Evolutionary conservation across 169 alveolate genomes (phyloP).

Genomic region (Besnoitia besnoiti): DNA sequence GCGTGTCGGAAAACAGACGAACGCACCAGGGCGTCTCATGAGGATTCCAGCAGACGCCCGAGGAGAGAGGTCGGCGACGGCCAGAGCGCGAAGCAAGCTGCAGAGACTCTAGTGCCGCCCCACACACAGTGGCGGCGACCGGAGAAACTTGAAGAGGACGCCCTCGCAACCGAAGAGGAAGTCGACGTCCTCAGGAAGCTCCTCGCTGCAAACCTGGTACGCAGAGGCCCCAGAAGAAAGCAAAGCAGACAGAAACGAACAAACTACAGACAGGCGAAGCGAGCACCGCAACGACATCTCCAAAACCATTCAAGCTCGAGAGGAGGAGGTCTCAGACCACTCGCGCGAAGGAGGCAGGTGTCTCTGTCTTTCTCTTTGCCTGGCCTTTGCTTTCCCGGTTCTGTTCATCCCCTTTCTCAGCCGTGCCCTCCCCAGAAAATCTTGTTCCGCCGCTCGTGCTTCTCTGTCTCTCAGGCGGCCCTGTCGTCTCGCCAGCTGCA

Average conservation of each 20-base stretch:
- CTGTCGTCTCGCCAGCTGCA: not conserved
- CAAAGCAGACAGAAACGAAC: not conserved
- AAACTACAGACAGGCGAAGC: not conserved
- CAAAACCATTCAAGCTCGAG: not conserved
- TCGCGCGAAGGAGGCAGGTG: not conserved
- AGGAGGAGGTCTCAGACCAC: not conserved
- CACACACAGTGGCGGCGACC: not conserved
- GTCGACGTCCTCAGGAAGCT: not conserved
- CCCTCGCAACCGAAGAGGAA: not conserved
- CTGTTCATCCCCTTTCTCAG: too few species aligned
- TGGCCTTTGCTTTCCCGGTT: not conserved
- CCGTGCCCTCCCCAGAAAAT: too few species aligned
- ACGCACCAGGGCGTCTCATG: not conserved
- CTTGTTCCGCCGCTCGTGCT: not conserved
- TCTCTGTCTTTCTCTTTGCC: not conserved
- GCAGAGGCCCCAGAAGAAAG: not conserved
- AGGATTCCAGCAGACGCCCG: not conserved
- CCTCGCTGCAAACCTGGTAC: slow-evolving; percentile 6
- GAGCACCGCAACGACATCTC: not conserved
- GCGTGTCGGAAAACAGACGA: not conserved
- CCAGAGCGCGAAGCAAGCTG: not conserved
- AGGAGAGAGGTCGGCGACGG: not conserved
- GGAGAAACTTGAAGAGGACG: not conserved
- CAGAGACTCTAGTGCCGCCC: too few species aligned
- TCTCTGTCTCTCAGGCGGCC: not conserved